phyloP scores from a whole-genome alignment of 1,284 basidiomycete genomes.

The Leucocoprinus gongylophorus region DNA sequence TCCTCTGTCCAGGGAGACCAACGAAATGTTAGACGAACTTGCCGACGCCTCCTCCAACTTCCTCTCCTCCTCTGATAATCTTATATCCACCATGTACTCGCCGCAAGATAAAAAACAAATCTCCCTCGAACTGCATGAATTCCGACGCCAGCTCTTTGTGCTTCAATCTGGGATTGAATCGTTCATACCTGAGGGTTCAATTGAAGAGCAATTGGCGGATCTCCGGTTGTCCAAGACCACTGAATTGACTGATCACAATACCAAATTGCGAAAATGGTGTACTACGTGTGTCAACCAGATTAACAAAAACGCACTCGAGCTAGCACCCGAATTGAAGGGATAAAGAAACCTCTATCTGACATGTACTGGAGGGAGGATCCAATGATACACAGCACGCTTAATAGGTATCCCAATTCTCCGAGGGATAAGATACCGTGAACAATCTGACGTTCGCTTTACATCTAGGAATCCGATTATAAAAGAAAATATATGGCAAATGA shows the following conservation, averaged over 20 bases:
- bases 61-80: slow-evolving; percentile 51
- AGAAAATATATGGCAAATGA: too few relatives aligned
- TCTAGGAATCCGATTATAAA: too few relatives aligned
- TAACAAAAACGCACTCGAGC: slow-evolving; percentile 8
- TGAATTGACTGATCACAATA: not conserved
- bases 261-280: slow-evolving; percentile 9
- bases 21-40: slow-evolving; percentile 42
- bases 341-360: slow-evolving; percentile 5
- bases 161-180: slow-evolving; percentile 9
- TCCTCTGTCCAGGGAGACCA: slow-evolving; percentile 17
- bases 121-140: slow-evolving; percentile 30
- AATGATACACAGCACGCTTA: not conserved
- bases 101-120: slow-evolving; percentile 48
- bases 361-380: not conserved
- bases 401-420: not conserved
- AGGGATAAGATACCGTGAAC: too few relatives aligned
- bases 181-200: slow-evolving; percentile 10
- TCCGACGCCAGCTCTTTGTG: slow-evolving; percentile 19
- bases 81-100: slow-evolving; percentile 54
- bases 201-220: slow-evolving; percentile 30
- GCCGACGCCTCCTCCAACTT: slow-evolving; percentile 44
- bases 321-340: slow-evolving; percentile 8
- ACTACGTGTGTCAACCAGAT: slow-evolving; percentile 10
- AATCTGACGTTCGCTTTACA: too few relatives aligned
- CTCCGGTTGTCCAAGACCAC: slow-evolving; percentile 23